Conservation (phyloP, 106 monocot species). For the Platanthera zijinensis region DNA sequence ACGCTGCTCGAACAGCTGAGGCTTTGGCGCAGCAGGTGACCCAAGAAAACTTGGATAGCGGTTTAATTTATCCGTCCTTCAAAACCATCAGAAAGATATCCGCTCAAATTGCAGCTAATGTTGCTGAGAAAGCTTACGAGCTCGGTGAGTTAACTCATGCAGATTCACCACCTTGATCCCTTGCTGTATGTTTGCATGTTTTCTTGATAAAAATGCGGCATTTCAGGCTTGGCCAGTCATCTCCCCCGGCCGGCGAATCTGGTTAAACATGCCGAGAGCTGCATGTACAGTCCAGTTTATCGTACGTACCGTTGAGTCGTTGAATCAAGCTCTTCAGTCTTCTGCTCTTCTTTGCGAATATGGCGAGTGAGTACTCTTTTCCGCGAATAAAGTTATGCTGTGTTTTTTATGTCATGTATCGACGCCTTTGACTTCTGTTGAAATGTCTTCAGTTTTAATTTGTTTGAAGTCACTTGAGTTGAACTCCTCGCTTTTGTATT, state of each 20-base stretch:
- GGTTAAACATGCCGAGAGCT: conserved; percentile 77
- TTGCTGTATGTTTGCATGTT: not conserved
- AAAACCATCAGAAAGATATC: conserved; percentile 88
- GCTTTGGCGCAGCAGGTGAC: conserved; percentile 69
- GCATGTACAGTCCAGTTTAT: conserved; percentile 81
- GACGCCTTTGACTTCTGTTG: too few species aligned
- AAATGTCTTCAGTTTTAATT: too few species aligned
- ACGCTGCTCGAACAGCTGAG: conserved; percentile 56
- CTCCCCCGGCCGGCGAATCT: conserved; percentile 64
- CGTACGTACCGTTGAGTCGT: conserved; percentile 47
- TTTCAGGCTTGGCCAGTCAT: conserved; percentile 55
- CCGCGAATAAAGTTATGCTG: too few species aligned
- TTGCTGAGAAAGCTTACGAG: conserved; percentile 93
- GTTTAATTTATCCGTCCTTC: conserved; percentile 87
- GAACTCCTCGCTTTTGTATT: too few species aligned
- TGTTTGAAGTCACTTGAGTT: too few species aligned
- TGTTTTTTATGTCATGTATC: too few species aligned
- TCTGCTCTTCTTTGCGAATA: too few species aligned
- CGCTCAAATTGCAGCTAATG: conserved; percentile 80
- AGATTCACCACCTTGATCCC: not conserved
- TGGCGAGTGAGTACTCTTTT: too few species aligned
- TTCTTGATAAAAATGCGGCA: not conserved
- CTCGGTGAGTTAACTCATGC: conserved; percentile 37
- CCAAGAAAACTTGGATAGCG: conserved; percentile 57
- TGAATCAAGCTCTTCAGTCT: too few species aligned